phyloP scores from a whole-genome alignment of 1,284 basidiomycete genomes.

The Mycena citricolor region DNA sequence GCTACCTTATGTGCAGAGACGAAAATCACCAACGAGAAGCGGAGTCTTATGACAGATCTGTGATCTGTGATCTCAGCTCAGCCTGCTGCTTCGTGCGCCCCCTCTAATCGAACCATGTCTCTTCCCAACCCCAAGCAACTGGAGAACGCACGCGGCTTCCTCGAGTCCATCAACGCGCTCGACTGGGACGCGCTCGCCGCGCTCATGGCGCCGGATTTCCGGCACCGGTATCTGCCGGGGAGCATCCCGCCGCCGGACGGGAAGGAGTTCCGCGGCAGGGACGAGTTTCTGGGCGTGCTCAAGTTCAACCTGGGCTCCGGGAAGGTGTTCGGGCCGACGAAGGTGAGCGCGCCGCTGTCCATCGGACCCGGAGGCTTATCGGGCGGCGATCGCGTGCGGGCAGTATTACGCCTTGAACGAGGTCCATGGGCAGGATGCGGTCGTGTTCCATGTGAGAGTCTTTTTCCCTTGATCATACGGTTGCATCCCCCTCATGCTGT shows the following conservation, averaged over 20 bases:
- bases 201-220: slow-evolving; percentile 4
- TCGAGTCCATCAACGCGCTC: slow-evolving; percentile 8
- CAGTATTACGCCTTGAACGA: no score
- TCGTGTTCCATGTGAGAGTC: slow-evolving; percentile 9
- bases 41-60: no score
- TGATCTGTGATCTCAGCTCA: no score
- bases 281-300: neutral
- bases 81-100: neutral
- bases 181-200: slow-evolving; percentile 1
- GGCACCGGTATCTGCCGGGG: slow-evolving; percentile 4
- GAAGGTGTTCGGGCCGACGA: neutral
- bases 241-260: slow-evolving; percentile 2
- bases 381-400: no score
- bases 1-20: no score
- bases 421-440: slow-evolving; percentile 2
- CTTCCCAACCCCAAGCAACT: slow-evolving; percentile 3
- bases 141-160: slow-evolving; percentile 7
- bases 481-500: neutral
- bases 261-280: slow-evolving; percentile 1
- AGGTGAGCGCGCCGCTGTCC: no score
- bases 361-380: no score
- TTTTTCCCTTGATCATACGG: neutral
- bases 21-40: no score
- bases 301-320: neutral
- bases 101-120: slow-evolving; percentile 7